Evolutionary conservation across 1,284 basidiomycete species (phyloP), one percentile per base, ranked within the genome.

Genomic region (Clitocybe nebularis): DNA sequence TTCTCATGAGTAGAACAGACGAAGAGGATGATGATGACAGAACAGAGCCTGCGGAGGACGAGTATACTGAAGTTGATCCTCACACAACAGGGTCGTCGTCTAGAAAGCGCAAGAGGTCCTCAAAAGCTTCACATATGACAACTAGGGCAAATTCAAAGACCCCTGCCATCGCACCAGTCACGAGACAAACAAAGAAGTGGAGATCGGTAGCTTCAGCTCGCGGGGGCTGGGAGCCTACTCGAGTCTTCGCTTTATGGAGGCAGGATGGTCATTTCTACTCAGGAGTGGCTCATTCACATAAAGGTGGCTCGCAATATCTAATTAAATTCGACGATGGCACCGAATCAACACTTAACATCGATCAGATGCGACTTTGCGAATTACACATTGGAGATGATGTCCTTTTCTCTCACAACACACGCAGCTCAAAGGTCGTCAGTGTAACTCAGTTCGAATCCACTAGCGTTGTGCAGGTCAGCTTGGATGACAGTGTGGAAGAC

Each of bases 221-320:
- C 50, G 39, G 41, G n/a, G 45, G 45, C 14, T 36, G 26, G 5
- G 50, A 48, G 7, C 48, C 62, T n/a, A 69, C 79, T 9, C 75
- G 75, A 1, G 81, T 89, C 10, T 80, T 85, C 50, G 85, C 81
- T 1, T 55, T 81, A 7, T 87, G 82, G 81, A 75, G 69, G 48
- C 57, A 61, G 34, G 75, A 80, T 43, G 73, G 70, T 1, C 68
- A 74, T 47, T 89, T 74, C 59, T 88, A 83, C 53, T 56, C 79
- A 3, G 86, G 82, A 7, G 66, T 63, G 19, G 67, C 85, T 5
- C 52, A 77, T 45, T 64, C 69, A 1, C 44, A 56, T 14, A 40
- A 51, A 11, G 53, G 51, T 10, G 48, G 51, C 7, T 49, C 52
- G 1, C 58, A 56, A 17, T 82, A 75, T 54, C 43, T 51, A 11